Evolutionary conservation across 257 asterid genomes (phyloP).

Genomic region (Catharanthus roseus): DNA sequence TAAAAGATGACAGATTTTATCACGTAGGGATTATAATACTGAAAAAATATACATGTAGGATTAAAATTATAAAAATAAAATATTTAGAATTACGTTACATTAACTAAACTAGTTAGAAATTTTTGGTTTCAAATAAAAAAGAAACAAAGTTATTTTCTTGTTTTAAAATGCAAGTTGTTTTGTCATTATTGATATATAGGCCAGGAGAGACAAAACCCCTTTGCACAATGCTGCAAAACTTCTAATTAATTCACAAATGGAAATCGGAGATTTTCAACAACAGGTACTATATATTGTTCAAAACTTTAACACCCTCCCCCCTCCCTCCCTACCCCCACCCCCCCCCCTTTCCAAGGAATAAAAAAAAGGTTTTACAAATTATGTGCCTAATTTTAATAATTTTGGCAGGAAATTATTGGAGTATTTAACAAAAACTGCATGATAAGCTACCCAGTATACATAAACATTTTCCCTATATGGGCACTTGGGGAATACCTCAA

Average conservation of each 20-base stretch:
- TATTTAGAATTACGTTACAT: too few relatives aligned
- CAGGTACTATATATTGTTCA: slow-evolving; percentile 35
- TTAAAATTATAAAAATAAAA: too few relatives aligned
- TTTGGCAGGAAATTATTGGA: slow-evolving; percentile 58
- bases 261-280: slow-evolving; percentile 71
- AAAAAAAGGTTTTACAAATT: too few relatives aligned
- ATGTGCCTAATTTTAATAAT: too few relatives aligned
- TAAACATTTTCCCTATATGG: slow-evolving; percentile 74
- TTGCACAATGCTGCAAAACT: slow-evolving; percentile 60
- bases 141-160: neutral
- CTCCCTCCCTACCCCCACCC: too few relatives aligned
- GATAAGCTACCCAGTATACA: slow-evolving; percentile 66
- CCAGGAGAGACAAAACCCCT: slow-evolving; percentile 45
- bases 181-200: slow-evolving; percentile 29
- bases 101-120: too few relatives aligned
- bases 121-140: too few relatives aligned
- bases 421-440: slow-evolving; percentile 63
- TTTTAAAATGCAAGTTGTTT: neutral
- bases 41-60: too few relatives aligned
- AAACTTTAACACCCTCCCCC: too few relatives aligned
- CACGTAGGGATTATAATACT: too few relatives aligned
- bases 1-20: too few relatives aligned
- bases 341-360: too few relatives aligned
- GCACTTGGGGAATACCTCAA: slow-evolving; percentile 74
- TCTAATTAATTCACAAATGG: slow-evolving; percentile 59